Conservation (phyloP, 1,284 basidiomycete species). For the Cryptococcus wingfieldii region DNA sequence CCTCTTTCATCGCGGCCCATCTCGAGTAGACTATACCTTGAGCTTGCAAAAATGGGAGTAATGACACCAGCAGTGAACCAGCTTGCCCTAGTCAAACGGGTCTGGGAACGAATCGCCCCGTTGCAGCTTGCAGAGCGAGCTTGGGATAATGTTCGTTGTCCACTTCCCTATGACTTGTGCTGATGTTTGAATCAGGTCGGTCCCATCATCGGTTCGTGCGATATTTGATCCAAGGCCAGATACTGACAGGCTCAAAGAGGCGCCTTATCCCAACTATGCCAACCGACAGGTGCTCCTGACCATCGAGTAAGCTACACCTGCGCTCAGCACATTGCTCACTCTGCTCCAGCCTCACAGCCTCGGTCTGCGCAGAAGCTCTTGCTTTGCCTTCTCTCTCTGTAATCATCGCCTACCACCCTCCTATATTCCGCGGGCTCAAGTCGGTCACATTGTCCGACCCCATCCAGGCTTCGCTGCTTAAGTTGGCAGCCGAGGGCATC, state of each 20-base stretch:
- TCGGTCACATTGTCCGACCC: conserved; percentile 73
- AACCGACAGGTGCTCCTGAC: conserved; percentile 71
- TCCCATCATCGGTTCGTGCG: conserved; percentile 63
- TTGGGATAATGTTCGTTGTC: conserved; percentile 74
- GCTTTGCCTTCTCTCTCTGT: conserved; percentile 57
- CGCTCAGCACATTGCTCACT: background rate
- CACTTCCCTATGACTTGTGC: background rate
- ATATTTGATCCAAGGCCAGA: background rate
- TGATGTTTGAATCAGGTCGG: conserved; percentile 61
- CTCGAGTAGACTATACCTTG: background rate
- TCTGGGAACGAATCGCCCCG: conserved; percentile 68
- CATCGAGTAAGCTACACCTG: conserved; percentile 63
- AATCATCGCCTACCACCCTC: conserved; percentile 83
- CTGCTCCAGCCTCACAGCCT: conserved; percentile 63
- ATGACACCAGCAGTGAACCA: conserved; percentile 19
- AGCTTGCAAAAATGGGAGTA: conserved; percentile 6
- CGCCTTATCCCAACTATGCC: conserved; percentile 59
- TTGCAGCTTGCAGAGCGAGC: conserved; percentile 69
- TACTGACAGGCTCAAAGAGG: conserved; percentile 54
- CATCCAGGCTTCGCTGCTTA: conserved; percentile 73
- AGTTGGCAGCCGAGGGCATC: conserved; percentile 72
- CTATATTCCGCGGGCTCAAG: conserved; percentile 77
- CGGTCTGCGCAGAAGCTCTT: conserved; percentile 72
- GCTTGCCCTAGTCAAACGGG: conserved; percentile 39
- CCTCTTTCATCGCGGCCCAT: background rate